Base-by-base conservation (phyloP, 805 yeast species). In the Starmerella davenportii region DNA sequence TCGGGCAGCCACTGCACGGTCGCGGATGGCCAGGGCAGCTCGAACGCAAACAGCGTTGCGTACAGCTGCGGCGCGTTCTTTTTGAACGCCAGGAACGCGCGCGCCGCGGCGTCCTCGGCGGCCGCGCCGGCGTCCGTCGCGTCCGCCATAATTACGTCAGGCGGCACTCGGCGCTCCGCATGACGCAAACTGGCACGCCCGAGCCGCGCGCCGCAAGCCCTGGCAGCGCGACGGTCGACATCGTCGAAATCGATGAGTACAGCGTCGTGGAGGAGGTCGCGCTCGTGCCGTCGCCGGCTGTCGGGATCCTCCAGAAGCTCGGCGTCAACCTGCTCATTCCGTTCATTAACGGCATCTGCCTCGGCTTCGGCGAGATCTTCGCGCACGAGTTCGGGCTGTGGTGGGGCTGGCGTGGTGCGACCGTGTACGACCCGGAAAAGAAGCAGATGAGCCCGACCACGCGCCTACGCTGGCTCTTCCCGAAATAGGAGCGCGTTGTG, bases 361-460 rank as follows among this genome's bases (percentile, higher is more conserved):
- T 87, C 37, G 96, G 96, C 0, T 82, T 87, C 55, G 96, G 96
- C 2, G 96, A 87, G 61, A 74, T 87, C 17, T 62, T 81, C 42
- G 96, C 96, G 7, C 95, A 85, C 55, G 95, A 87, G 52, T 60
- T 87, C 30, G 93, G 94, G 4, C 79, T 80, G 62, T 65, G 67
- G 35, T 76, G 71, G 59, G 74, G 80, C 34, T 79, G 90, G 79
- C 52, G 64, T 18, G 82, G 78, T 4, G 84, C 84, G 9, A 28
- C 34, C 18, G 48, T 44, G 3, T 48, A 41, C 37, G 51, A 47
- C 21, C 52, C 52, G 4, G n/a, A 42, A 8, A 21, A 18, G 5
- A 34, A 24, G 18, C 34, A 36, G 1, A 41, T 43, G 7, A 43
- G 38, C 29, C 45, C 47, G n/a, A 35, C 38, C 17, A 24, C 40